Base-by-base conservation (phyloP, 768 basidiomycete species). In the Tubosaeta sp. region DNA sequence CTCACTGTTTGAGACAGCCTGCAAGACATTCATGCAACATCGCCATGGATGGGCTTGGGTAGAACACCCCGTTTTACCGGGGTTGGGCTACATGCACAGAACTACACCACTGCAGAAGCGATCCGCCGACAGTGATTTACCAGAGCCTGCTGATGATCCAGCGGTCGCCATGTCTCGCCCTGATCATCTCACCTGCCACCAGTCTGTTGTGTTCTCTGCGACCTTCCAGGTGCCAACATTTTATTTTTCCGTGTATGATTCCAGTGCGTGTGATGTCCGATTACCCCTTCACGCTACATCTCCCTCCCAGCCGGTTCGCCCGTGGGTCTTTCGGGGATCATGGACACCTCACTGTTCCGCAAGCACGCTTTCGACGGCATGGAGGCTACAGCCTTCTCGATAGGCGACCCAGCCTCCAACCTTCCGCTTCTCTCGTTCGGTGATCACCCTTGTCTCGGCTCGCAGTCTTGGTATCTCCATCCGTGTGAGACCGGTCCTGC, bases 391-490 rank as follows among this genome's bases (percentile, higher is more conserved):
- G 59, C 76, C 12, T 87, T 77, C 62, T 81, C 79, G 18, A 66
- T 89, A 36, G 76, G 76, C 21, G 66, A 71, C 9, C 74, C 77
- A 2, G 68, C 65, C 12, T 74, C 80, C 2, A 66, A 80, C 6
- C 87, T 92, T 59, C 89, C 93, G 10, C 66, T 94, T 19, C 69
- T 95, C 10, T 89, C 91, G 12, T 90, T 91, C 59, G 88, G 88
- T 9, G 93, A 95, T 51, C 93, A 94, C 60, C 93, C 91, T 0
- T 81, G 76, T 6, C 73, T 87, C 27, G 85, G 83, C 19, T 80
- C 72, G 3, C 83, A 85, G 9, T 84, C 81, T 49, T 95, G 90
- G 90, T 90, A 84, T 61, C 72, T 95, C 34, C 93, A 95, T 64
- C 93, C 93, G 10, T 95, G 93, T 64, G 83, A 89, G 65, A 87